Base-by-base conservation (phyloP, 2,329 filamentous ascomycete genomes). In the Cytospora chrysosperma region DNA sequence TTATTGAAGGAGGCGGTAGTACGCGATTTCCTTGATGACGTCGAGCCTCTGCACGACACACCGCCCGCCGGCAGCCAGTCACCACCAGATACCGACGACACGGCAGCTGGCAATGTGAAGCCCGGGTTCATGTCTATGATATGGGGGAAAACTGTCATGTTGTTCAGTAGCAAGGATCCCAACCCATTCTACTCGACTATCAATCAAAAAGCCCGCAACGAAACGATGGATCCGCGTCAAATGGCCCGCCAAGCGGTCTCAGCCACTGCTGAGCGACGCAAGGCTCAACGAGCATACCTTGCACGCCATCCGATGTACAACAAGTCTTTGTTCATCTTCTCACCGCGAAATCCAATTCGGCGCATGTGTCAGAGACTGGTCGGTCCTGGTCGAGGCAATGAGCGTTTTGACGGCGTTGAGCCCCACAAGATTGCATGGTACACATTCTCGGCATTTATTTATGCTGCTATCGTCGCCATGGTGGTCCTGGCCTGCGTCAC, bases 1-100 rank as follows among this genome's bases (percentile, higher is more conserved):
- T 82, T 99, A 56, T 82, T 98, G 53, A 98, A 98, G 73, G 94
- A 98, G 75, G 92, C 93, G 1, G 93, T 99, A 28, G 94, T 99
- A 8, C 89, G 88, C 56, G 95, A 98, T 70, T 99, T 99, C 67
- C 84, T 99, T 5, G 93, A 98, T 70, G 92, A 96, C 68, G 78
- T 83, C 34, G 79, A 81, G 54, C 73, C 77, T 4, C 70, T 78
- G 19, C 76, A 81, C 62, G 76, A 76, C 63, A 69, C 54, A 61
- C 69, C 72, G 53, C 67, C 71, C n/a, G 76, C 73, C 59, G 75
- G 72, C 24, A 75, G 76, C 30, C 72, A 73, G 7, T 65, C 75
- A 65, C 73, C 67, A 64, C 75, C 67, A 71, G 75, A 66, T 68
- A 75, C 60, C 51, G 72, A 58, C 37, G 76, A 40, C 37, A 50